Conservation (phyloP, 73 alveolate species). For the Tetrahymena thermophila region DNA sequence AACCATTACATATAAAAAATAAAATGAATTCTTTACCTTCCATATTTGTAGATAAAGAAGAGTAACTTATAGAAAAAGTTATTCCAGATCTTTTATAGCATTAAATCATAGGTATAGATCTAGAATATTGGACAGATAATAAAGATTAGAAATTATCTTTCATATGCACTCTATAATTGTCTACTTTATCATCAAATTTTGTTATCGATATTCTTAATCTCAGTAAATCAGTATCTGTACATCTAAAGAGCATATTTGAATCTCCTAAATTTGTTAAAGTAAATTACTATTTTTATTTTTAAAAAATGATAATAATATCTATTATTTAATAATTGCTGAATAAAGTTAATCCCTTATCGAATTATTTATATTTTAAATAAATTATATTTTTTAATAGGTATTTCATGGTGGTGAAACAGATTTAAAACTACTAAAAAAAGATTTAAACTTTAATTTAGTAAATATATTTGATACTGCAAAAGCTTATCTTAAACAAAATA, state of each 20-base stretch:
- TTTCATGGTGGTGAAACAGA: constrained; percentile 32
- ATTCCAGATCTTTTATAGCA: background rate
- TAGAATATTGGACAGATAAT: constrained; percentile 19
- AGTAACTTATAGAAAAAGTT: background rate
- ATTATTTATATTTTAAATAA: too few relatives aligned
- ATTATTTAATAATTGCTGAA: background rate
- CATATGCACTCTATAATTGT: constrained; percentile 19
- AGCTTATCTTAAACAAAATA: background rate
- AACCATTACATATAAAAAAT: background rate
- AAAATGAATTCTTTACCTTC: background rate
- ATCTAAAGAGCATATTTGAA: background rate
- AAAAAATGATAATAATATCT: too few relatives aligned
- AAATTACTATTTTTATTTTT: background rate
- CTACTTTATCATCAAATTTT: constrained; percentile 10
- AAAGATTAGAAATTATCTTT: constrained; percentile 1
- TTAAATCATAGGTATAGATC: constrained; percentile 22
- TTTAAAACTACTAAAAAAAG: background rate
- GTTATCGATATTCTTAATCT: constrained; percentile 5
- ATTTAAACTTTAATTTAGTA: background rate
- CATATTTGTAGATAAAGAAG: background rate
- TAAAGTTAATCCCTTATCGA: background rate
- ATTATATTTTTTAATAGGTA: background rate
- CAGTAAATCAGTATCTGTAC: background rate
- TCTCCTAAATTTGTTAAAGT: background rate
- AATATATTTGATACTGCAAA: constrained; percentile 18